A percentile compares a stretch with the other conserved stretches of the same genome.
phyloP scores from a whole-genome alignment of 2,329 filamentous ascomycete species.

The Exophiala sideris region DNA sequence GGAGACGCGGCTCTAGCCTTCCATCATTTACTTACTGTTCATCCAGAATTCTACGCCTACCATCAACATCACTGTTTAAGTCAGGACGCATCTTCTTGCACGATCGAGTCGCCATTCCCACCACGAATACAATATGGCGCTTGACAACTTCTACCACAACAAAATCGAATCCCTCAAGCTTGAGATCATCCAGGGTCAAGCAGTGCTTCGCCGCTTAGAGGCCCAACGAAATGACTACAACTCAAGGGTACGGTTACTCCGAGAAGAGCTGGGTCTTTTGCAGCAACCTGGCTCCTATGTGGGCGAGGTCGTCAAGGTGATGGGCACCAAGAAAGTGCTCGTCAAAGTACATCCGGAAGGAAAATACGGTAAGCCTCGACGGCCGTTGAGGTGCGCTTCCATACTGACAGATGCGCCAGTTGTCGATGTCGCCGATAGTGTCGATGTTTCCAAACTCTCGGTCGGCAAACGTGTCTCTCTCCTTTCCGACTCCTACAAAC shows the following conservation, averaged over 20 bases:
- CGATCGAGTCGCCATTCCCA: not conserved
- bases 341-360: slow-evolving; percentile 99
- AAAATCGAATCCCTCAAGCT: slow-evolving; percentile 99
- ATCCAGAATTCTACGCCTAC: slow-evolving; percentile 17
- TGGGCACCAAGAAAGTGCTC: slow-evolving; percentile 98
- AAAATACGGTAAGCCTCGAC: slow-evolving; percentile 79
- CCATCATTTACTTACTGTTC: too few species aligned
- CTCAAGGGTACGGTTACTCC: slow-evolving; percentile 87
- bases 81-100: not conserved
- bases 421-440: slow-evolving; percentile 89
- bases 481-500: slow-evolving; percentile 95
- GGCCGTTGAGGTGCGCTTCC: not conserved
- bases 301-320: slow-evolving; percentile 99
- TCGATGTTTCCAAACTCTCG: slow-evolving; percentile 93
- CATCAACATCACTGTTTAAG: slow-evolving; percentile 13
- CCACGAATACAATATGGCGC: slow-evolving; percentile 69
- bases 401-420: slow-evolving; percentile 54
- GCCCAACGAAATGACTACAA: slow-evolving; percentile 99
- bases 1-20: too few species aligned
- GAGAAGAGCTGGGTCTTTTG: slow-evolving; percentile 91
- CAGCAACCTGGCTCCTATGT: slow-evolving; percentile 98
- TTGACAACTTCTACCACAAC: slow-evolving; percentile 99
- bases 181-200: slow-evolving; percentile 98
- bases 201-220: slow-evolving; percentile 88
- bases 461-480: slow-evolving; percentile 96